Percentiles rank a stretch among this genome's conserved stretches.
Evolutionary conservation across 2,329 filamentous ascomycete species (phyloP).

Genomic region (Penicillium expansum): DNA sequence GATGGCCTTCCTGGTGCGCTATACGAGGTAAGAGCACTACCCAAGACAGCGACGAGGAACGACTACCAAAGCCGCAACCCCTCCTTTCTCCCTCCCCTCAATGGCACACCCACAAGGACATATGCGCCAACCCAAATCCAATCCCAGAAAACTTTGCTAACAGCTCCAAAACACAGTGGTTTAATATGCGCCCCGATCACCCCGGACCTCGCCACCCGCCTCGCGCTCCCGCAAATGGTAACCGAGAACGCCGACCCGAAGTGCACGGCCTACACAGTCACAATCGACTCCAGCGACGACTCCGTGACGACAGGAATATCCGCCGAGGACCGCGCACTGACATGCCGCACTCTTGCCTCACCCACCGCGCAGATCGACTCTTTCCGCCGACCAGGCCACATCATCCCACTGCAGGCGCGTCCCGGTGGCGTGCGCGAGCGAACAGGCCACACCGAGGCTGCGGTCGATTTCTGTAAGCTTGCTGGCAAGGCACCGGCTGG

Average conservation of each 20-base stretch:
- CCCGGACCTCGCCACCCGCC: slow-evolving; percentile 63
- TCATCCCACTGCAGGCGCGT: slow-evolving; percentile 77
- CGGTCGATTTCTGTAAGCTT: slow-evolving; percentile 82
- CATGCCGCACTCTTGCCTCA: slow-evolving; percentile 74
- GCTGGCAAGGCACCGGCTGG: slow-evolving; percentile 73
- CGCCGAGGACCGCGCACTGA: slow-evolving; percentile 80
- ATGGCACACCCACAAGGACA: neutral
- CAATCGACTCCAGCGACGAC: slow-evolving; percentile 73
- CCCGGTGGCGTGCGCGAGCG: slow-evolving; percentile 77
- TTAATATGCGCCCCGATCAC: slow-evolving; percentile 86
- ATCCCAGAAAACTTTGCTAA: neutral
- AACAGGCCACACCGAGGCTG: slow-evolving; percentile 88
- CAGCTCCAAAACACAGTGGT: slow-evolving; percentile 52
- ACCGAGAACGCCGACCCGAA: slow-evolving; percentile 74
- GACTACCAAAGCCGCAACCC: neutral
- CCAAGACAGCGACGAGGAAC: neutral
- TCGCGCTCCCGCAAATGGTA: slow-evolving; percentile 90
- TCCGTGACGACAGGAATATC: slow-evolving; percentile 84
- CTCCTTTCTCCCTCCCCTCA: neutral
- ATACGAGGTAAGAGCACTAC: slow-evolving; percentile 57
- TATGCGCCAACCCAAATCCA: neutral
- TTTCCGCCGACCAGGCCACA: slow-evolving; percentile 83
- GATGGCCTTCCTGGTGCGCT: slow-evolving; percentile 93
- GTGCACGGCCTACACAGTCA: slow-evolving; percentile 88
- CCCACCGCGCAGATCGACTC: slow-evolving; percentile 54